These are phyloP conservation scores for Lepiota venenata DNA, from an alignment of 768 basidiomycete genomes.

Conservation along the genomic window DNA sequence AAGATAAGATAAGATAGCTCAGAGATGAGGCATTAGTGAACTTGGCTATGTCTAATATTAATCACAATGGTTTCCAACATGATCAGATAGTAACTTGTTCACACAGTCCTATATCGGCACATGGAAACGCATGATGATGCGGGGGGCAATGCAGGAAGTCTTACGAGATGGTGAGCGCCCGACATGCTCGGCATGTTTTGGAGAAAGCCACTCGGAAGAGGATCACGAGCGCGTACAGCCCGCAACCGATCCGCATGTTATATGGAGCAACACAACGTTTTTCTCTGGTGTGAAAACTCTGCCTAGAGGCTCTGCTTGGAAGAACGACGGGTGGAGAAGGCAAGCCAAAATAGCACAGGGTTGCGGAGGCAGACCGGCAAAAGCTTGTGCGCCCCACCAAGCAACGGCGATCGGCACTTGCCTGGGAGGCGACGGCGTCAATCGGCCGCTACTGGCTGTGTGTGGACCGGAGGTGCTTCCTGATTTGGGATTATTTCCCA, in stretches of 20 bases:
- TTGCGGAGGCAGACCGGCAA: not conserved
- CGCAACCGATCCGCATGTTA: not conserved
- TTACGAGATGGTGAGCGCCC: no score
- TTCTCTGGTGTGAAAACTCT: not conserved
- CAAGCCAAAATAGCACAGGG: not conserved
- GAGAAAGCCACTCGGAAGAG: no score
- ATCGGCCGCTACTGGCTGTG: not conserved
- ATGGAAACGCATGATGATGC: no score
- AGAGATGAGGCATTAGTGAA: no score
- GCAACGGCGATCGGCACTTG: no score
- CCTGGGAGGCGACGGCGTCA: not conserved
- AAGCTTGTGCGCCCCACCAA: no score
- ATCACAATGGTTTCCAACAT: no score
- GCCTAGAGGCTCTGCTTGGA: not conserved
- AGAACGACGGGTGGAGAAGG: not conserved
- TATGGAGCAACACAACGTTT: not conserved
- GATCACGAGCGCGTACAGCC: not conserved
- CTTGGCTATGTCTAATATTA: no score
- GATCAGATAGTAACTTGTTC: no score
- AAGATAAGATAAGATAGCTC: not conserved
- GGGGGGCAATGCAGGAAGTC: no score
- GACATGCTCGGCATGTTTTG: no score
- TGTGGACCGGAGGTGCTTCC: not conserved
- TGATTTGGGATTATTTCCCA: slow-evolving; percentile 1
- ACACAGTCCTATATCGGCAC: no score